phyloP scores from a whole-genome alignment of 148 eudicot genomes.

The Nepenthes gracilis region DNA sequence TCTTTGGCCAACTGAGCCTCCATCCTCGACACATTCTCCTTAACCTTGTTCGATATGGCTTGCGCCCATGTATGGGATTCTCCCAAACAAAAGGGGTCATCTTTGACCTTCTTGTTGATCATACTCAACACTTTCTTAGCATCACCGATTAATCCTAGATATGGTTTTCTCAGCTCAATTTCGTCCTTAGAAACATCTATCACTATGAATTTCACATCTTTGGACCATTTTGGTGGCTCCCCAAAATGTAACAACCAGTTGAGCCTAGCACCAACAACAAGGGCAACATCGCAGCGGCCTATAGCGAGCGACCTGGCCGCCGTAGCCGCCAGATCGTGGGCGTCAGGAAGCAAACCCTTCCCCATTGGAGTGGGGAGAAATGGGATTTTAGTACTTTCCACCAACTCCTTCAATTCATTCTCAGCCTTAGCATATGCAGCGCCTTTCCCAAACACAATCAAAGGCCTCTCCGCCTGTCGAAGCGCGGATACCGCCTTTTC shows the following conservation, averaged over 20 bases:
- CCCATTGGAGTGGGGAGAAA: conserved; percentile 98
- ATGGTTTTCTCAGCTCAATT: conserved; percentile 61
- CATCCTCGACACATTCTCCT: conserved; percentile 80
- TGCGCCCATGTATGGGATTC: conserved; percentile 72
- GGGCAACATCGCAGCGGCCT: conserved; percentile 86
- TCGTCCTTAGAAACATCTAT: conserved; percentile 72
- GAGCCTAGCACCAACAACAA: conserved; percentile 80
- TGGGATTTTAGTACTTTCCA: conserved; percentile 78
- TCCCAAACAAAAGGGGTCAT: conserved; percentile 84
- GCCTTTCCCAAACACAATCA: conserved; percentile 89
- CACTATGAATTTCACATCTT: conserved; percentile 80
- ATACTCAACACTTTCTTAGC: conserved; percentile 52
- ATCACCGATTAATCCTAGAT: conserved; percentile 75
- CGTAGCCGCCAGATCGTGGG: conserved; percentile 75
- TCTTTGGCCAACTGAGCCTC: conserved; percentile 72
- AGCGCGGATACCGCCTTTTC: conserved; percentile 45
- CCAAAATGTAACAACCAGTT: conserved; percentile 98
- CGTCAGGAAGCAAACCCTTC: conserved; percentile 81
- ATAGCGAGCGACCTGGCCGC: conserved; percentile 89
- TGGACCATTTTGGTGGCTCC: conserved; percentile 85
- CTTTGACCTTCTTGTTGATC: conserved; percentile 70
- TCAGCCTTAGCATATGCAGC: conserved; percentile 70
- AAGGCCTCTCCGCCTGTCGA: conserved; percentile 56
- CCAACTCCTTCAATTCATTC: conserved; percentile 32
- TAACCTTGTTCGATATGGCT: conserved; percentile 51